A percentile compares a stretch with the other conserved stretches of the same genome.
Evolutionary conservation across 1,139 yeast species (phyloP).

Genomic region (Tardiomyces digboiensis): DNA sequence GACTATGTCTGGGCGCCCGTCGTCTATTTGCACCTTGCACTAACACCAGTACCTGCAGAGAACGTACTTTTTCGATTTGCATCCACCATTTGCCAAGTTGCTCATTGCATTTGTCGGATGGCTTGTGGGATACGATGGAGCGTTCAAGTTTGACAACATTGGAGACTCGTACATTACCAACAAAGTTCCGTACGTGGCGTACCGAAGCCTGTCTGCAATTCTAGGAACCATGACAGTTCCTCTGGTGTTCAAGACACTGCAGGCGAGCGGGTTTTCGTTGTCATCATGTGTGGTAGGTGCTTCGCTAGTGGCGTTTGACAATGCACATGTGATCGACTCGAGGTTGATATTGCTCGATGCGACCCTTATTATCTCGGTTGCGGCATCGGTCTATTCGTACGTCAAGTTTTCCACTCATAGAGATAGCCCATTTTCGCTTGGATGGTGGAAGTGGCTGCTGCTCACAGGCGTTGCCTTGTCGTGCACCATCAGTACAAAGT

Average conservation of each 20-base stretch:
- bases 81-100: conserved; percentile 96
- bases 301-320: conserved; percentile 74
- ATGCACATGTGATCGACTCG: conserved; percentile 88
- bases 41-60: conserved; percentile 25
- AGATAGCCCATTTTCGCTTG: conserved; percentile 46
- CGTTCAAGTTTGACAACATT: conserved; percentile 82
- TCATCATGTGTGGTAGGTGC: conserved; percentile 76
- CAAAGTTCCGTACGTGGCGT: conserved; percentile 84
- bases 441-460: conserved; percentile 87
- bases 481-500: conserved; percentile 85
- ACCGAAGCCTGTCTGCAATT: conserved; percentile 72
- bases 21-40: too few relatives aligned
- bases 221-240: conserved; percentile 83
- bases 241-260: conserved; percentile 68
- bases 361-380: conserved; percentile 73
- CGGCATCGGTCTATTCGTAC: conserved; percentile 67
- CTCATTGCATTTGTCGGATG: conserved; percentile 87
- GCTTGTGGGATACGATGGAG: conserved; percentile 81
- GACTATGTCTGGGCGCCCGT: too few relatives aligned
- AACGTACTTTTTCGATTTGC: conserved; percentile 74
- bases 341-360: conserved; percentile 89
- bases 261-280: conserved; percentile 72
- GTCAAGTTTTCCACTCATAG: conserved; percentile 73
- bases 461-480: conserved; percentile 81
- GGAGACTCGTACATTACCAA: conserved; percentile 72